Evolutionary conservation across 2,329 filamentous ascomycete species (phyloP), one percentile per base, ranked within the genome.

Genomic region (Penicillium capsulatum): DNA sequence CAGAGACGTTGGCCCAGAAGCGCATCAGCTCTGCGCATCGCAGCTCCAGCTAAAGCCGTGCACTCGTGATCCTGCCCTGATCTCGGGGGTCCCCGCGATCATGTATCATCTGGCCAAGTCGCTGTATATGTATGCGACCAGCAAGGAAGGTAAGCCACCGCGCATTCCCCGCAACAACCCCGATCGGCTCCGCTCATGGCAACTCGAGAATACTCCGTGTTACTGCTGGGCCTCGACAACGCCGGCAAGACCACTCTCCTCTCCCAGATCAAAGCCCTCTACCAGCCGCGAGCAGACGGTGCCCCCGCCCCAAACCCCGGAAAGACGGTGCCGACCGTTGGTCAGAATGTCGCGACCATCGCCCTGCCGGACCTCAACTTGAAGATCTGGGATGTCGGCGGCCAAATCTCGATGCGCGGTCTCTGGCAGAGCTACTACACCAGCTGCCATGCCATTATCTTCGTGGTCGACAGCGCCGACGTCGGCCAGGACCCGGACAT

Each of bases 81-180:
- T n/a, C n/a, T n/a, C n/a, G n/a, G n/a, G n/a, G n/a, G n/a, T n/a
- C 41, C 41, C 47, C 47, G 47, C 54, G 52, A 63, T 50, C 43
- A 96, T 96, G 91, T 97, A 96, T 72, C 91, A 97, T 71, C 81
- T 98, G 56, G 83, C 87, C 60, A 96, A 96, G 67, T 90, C 88
- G 44, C 76, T 98, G 42, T 98, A 97, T 70, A 80, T 92, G 58
- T 87, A 95, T 64, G 91, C 88, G 41, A 97, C 91, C 13, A 94
- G 88, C 70, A 97, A 96, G 79, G 90, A 97, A 79, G 88, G 89
- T 88, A 59, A 55, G 67, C 19, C 17, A 11, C 6, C 13, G 20
- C 3, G 15, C 20, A 7, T 27, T n/a, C 28, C 13, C 11, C 34
- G 27, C 17, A 16, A n/a, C 30, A 7, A 29, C 20, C 16, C 29